These are phyloP conservation scores for Diaporthe sp. DNA, from an alignment of 2,329 filamentous ascomycete genomes.

Conservation along the genomic window DNA sequence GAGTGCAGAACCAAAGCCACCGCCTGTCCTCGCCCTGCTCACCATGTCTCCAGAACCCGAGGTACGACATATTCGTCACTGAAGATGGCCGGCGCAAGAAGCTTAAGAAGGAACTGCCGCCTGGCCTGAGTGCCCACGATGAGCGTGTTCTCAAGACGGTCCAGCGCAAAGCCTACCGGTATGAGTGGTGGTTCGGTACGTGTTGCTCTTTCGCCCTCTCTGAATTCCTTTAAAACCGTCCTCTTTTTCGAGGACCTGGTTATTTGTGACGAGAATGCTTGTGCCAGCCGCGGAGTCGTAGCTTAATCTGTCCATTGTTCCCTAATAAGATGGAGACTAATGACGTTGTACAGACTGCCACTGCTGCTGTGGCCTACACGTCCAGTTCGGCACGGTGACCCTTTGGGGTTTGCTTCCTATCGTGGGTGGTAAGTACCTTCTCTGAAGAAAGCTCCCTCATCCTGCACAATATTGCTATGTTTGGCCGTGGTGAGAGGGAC, in stretches of 20 bases:
- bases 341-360: constrained; percentile 24
- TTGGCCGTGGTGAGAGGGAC: background rate
- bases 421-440: constrained; percentile 16
- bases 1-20: background rate
- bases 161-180: constrained; percentile 34
- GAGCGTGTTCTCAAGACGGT: constrained; percentile 29
- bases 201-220: background rate
- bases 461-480: background rate
- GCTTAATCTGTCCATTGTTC: background rate
- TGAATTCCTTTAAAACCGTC: background rate
- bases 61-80: constrained; percentile 30
- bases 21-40: background rate
- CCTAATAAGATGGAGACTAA: background rate
- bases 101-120: constrained; percentile 28
- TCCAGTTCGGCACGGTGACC: constrained; percentile 34
- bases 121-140: constrained; percentile 27
- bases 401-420: constrained; percentile 33
- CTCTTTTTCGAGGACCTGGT: too few relatives aligned
- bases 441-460: background rate
- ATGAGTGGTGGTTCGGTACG: constrained; percentile 33
- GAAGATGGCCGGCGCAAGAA: constrained; percentile 33
- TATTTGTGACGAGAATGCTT: background rate
- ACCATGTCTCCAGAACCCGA: constrained; percentile 28
- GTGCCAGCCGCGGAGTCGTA: background rate
- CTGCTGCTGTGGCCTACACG: constrained; percentile 34